phyloP scores from a whole-genome alignment of 345 rosid genomes.

The Hibiscus syriacus region DNA sequence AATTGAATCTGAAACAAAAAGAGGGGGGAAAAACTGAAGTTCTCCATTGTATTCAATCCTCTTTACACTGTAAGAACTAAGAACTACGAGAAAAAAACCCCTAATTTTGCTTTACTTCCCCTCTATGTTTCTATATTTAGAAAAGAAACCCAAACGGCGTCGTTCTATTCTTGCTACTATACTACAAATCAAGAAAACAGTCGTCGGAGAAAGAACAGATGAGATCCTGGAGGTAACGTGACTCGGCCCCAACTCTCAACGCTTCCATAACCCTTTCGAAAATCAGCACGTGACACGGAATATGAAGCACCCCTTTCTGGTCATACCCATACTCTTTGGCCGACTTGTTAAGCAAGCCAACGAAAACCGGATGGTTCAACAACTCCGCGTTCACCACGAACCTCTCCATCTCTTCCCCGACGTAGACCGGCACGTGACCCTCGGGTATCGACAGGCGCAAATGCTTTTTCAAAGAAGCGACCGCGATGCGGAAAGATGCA shows the following conservation, averaged over 20 bases:
- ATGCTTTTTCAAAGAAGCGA: slow-evolving; percentile 14
- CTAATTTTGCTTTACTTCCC: background rate
- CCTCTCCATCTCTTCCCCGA: slow-evolving; percentile 93
- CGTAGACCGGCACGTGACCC: slow-evolving; percentile 86
- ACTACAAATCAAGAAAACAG: slow-evolving; percentile 4
- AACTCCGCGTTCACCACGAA: slow-evolving; percentile 80
- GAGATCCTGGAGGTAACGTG: slow-evolving; percentile 48
- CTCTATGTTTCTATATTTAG: background rate
- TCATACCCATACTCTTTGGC: slow-evolving; percentile 96
- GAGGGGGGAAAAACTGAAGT: background rate
- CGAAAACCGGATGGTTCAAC: slow-evolving; percentile 76
- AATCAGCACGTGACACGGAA: slow-evolving; percentile 80
- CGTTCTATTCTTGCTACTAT: background rate
- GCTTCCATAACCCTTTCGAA: slow-evolving; percentile 82
- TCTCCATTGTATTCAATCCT: background rate
- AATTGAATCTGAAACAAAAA: background rate
- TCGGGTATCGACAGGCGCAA: slow-evolving; percentile 49
- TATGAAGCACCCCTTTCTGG: slow-evolving; percentile 78
- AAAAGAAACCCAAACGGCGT: background rate
- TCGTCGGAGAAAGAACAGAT: slow-evolving; percentile 9
- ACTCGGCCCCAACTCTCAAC: slow-evolving; percentile 61
- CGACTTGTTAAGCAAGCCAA: slow-evolving; percentile 63
- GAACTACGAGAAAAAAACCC: background rate
- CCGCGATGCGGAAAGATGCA: slow-evolving; percentile 15
- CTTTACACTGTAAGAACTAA: slow-evolving; percentile 3